Conservation (phyloP, 2,329 filamentous ascomycete genomes). For the Stylonectria norvegica region DNA sequence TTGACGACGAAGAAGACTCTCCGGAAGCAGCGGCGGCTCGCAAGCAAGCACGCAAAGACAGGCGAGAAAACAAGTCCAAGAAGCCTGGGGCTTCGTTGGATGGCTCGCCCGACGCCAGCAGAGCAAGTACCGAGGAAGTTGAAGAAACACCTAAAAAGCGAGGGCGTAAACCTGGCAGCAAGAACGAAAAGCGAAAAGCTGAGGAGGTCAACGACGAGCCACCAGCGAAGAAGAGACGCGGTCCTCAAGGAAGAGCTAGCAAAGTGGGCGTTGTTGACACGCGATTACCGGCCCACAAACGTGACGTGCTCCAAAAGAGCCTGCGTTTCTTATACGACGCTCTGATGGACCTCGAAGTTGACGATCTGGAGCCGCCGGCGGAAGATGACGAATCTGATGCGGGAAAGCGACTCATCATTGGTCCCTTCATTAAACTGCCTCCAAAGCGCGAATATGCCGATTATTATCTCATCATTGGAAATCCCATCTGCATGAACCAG, state of each 20-base stretch:
- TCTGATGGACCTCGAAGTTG: slow-evolving; percentile 80
- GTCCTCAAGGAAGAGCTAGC: slow-evolving; percentile 67
- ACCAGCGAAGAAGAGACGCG: slow-evolving; percentile 73
- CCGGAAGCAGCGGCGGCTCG: slow-evolving; percentile 90
- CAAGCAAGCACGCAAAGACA: slow-evolving; percentile 81
- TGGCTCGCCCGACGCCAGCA: slow-evolving; percentile 75
- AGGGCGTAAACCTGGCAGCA: slow-evolving; percentile 71
- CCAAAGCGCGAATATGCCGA: slow-evolving; percentile 87
- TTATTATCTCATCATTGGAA: slow-evolving; percentile 90
- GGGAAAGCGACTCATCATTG: slow-evolving; percentile 77
- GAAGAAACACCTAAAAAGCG: slow-evolving; percentile 78
- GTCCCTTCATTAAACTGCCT: slow-evolving; percentile 88
- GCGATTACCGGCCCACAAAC: slow-evolving; percentile 64
- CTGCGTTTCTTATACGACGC: slow-evolving; percentile 74
- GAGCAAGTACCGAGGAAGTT: slow-evolving; percentile 77
- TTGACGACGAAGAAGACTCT: slow-evolving; percentile 92
- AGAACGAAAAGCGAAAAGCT: slow-evolving; percentile 84
- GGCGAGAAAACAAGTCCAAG: slow-evolving; percentile 64
- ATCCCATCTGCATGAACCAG: slow-evolving; percentile 93
- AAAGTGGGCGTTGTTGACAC: slow-evolving; percentile 41
- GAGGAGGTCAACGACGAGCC: slow-evolving; percentile 74
- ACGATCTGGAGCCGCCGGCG: slow-evolving; percentile 58
- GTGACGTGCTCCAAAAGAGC: slow-evolving; percentile 74
- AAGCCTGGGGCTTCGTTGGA: slow-evolving; percentile 40
- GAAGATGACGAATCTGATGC: slow-evolving; percentile 57